Base-by-base conservation (phyloP, 176 grass and related monocot genomes). In the Dactylis glomerata region DNA sequence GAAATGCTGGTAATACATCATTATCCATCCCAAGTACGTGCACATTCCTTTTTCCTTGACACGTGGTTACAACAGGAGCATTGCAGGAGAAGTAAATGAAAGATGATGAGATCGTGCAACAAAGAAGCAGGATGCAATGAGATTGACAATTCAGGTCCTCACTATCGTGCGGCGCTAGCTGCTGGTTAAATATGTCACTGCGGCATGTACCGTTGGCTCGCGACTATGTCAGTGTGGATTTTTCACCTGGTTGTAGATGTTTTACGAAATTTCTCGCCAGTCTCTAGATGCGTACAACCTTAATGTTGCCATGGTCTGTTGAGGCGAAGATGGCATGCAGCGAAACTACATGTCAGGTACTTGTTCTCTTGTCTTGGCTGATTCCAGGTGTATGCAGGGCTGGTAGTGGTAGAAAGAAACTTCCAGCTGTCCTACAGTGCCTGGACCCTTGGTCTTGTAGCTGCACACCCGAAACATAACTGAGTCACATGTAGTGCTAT, bases 81-180 rank as follows among this genome's bases (percentile, higher is more conserved):
- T 85, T 98, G 73, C 96, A 95, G 91, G 93, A 95, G 71, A 95
- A 93, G 73, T 90, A 98, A 68, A 93, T 95, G 91, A 94, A 95
- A 83, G 96, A 98, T 74, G 89, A 90, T 10, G 83, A 88, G 41
- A 68, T 63, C 16, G 45, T 79, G 51, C 70, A 94, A 42, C 31
- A 76, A 32, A 33, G 10, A 72, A 88, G 67, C 75, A 80, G 34
- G 84, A 87, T 56, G 76, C 33, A 58, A 58, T 89, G 78, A 91
- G 40, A 46, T 28, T 19, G 2, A 9, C 45, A 10, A 0, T 30
- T n/a, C 58, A 2, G 13, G 4, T 49, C 46, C 46, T 49, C 46
- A 17, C 46, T 49, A 49, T 49, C 12, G 15, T 5, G n/a, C n/a
- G 20, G 33, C 9, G n/a, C 0, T n/a, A 11, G 68, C 36, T 61